Conservation (phyloP, 768 basidiomycete species). For the Amanita molliuscula region DNA sequence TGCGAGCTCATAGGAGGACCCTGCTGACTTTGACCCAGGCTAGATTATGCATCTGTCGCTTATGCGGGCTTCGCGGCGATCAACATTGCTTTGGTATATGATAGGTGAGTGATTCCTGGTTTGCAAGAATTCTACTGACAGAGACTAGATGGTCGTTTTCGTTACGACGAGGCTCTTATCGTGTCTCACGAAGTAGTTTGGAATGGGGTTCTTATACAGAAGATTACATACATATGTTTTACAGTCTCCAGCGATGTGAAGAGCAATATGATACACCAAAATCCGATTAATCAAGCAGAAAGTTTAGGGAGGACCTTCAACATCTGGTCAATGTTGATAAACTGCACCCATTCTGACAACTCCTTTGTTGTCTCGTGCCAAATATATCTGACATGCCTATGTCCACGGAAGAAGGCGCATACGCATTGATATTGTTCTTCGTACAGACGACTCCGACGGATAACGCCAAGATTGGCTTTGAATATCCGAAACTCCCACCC, state of each 20-base stretch:
- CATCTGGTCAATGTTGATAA: conserved; percentile 75
- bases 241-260: neutral
- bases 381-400: conserved; percentile 53
- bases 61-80: conserved; percentile 53
- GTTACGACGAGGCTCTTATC: conserved; percentile 33
- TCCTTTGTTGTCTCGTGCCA: conserved; percentile 62
- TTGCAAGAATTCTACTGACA: neutral
- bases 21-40: neutral
- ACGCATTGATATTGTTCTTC: conserved; percentile 71
- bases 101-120: conserved; percentile 30
- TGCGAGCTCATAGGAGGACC: neutral
- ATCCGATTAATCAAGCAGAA: conserved; percentile 31
- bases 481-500: conserved; percentile 88
- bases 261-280: neutral
- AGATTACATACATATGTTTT: conserved; percentile 1
- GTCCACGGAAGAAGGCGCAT: conserved; percentile 67
- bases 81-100: conserved; percentile 49
- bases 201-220: neutral
- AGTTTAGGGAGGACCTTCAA: conserved; percentile 71
- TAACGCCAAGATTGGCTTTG: conserved; percentile 61
- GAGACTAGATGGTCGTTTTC: conserved; percentile 29
- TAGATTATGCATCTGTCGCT: conserved; percentile 61
- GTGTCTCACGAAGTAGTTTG: conserved; percentile 13
- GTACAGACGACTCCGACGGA: conserved; percentile 40
- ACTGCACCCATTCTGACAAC: conserved; percentile 74